Evolutionary conservation across 1,284 basidiomycete genomes (phyloP), one percentile per base, ranked within the genome.

Genomic region (Pseudomicrostroma phylloplanum): DNA sequence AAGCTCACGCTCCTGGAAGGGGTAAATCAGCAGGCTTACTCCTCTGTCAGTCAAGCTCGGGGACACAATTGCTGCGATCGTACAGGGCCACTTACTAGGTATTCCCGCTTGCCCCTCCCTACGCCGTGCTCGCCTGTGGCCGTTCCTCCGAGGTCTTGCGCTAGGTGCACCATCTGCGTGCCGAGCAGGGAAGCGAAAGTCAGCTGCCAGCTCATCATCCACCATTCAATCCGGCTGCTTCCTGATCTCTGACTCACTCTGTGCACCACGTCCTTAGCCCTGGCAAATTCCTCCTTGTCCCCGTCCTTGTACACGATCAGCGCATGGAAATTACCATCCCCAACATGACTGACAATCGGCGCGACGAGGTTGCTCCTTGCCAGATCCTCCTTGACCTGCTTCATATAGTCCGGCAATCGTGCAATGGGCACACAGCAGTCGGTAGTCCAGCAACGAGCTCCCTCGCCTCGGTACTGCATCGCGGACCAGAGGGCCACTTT

Each of bases 401-500:
- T 83, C 9, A 92, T 87, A 6, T 92, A 82, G 51, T 86, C 82
- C 0, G 91, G 89, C 11, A 93, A 83, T 51, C 84, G 85, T 0
- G 88, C 90, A 11, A 92, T 86, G 0, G 91, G 91, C 0, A 92
- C 90, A 69, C 57, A 63, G 1, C 70, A 60, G 80, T 93, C 91
- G 17, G 91, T 93, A 19, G 86, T 83, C 87, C 89, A 91, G 1
- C 86, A 87, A 61, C 82, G 84, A 1, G 83, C 80, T 6, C 86
- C 86, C 7, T 86, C 85, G n/a, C 85, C 79, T 23, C 41, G 56
- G 21, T 11, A 21, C 19, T 21, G 25, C 58, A 64, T 58, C 1
- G 87, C 85, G 9, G 85, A 83, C 82, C 87, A 90, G 46, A 88
- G 82, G 8, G 88, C 90, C 57, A 89, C 89, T 83, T 96, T 96